Conservation (phyloP, 768 basidiomycete genomes). For the Amanita thiersii region DNA sequence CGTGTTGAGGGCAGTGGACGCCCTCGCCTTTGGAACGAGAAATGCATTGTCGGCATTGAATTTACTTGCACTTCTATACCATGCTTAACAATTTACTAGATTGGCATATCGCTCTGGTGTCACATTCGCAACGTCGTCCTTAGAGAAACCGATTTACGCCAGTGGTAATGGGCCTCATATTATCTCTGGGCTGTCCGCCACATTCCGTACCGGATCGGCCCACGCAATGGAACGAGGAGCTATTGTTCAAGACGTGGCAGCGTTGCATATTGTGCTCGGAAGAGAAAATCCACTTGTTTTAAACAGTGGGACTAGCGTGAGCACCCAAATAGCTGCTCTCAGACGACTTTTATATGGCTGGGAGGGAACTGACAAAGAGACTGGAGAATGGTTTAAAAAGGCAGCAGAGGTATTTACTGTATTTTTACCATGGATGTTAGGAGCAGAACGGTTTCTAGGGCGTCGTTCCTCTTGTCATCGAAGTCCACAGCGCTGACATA, state of each 20-base stretch:
- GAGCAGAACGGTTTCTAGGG: conserved; percentile 29
- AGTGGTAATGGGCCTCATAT: conserved; percentile 30
- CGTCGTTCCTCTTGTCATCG: conserved; percentile 56
- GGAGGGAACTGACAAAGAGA: conserved; percentile 39
- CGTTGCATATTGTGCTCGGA: conserved; percentile 55
- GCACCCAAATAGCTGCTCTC: conserved; percentile 58
- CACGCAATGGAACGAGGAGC: conserved; percentile 55
- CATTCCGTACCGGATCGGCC: conserved; percentile 49
- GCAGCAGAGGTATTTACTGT: conserved; percentile 39
- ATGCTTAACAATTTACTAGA: conserved; percentile 23
- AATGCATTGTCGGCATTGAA: conserved; percentile 48
- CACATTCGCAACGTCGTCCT: conserved; percentile 46
- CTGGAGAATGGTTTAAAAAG: conserved; percentile 45
- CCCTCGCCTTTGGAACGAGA: conserved; percentile 61
- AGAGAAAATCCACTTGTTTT: conserved; percentile 26
- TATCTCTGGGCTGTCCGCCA: conserved; percentile 53
- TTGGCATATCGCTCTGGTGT: conserved; percentile 62
- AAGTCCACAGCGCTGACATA: conserved; percentile 61
- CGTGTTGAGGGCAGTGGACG: conserved; percentile 59
- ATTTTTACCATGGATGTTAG: conserved; percentile 4
- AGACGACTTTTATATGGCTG: conserved; percentile 52
- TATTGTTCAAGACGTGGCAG: conserved; percentile 49
- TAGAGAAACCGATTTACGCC: conserved; percentile 33
- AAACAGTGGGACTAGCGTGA: conserved; percentile 38
- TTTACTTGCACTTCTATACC: conserved; percentile 2